Percentiles rank a stretch among this genome's conserved stretches.
These are phyloP conservation scores for Fraxinus cuspidata DNA, from an alignment of 257 asterid species.

Conservation along the genomic window DNA sequence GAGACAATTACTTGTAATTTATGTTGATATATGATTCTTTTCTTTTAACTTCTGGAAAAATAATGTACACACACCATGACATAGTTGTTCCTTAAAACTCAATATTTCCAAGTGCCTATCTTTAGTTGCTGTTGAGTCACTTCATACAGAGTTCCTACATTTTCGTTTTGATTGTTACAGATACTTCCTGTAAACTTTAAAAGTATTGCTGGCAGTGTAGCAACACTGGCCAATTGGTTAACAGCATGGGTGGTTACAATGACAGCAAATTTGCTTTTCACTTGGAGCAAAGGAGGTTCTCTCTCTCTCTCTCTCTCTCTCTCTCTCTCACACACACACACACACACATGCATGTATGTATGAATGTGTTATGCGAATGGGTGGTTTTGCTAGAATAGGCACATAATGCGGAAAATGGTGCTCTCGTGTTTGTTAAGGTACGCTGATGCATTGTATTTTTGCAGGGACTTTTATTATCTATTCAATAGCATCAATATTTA, in stretches of 20 bases:
- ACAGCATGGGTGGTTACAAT: conserved; percentile 69
- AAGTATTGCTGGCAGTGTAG: conserved; percentile 92
- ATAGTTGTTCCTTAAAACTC: neutral
- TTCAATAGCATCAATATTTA: conserved; percentile 55
- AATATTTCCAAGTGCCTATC: neutral
- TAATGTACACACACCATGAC: neutral
- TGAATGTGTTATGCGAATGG: neutral
- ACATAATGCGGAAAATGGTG: neutral
- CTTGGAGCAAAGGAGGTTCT: conserved; percentile 89
- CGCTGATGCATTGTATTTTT: conserved; percentile 1
- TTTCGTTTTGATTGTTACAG: conserved; percentile 43
- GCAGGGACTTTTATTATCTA: conserved; percentile 79
- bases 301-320: conserved; percentile 34
- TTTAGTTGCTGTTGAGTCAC: neutral
- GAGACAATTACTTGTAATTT: neutral
- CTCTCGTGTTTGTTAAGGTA: neutral
- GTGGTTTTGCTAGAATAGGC: neutral
- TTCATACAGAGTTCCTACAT: neutral
- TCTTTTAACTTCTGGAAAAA: neutral
- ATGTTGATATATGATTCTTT: neutral
- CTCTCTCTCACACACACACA: neutral
- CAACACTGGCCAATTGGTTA: conserved; percentile 85
- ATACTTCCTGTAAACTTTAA: conserved; percentile 88
- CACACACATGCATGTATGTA: no score
- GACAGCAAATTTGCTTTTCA: conserved; percentile 78